Evolutionary conservation across 768 basidiomycete species (phyloP).

Genomic region (Naganishia antarctica): DNA sequence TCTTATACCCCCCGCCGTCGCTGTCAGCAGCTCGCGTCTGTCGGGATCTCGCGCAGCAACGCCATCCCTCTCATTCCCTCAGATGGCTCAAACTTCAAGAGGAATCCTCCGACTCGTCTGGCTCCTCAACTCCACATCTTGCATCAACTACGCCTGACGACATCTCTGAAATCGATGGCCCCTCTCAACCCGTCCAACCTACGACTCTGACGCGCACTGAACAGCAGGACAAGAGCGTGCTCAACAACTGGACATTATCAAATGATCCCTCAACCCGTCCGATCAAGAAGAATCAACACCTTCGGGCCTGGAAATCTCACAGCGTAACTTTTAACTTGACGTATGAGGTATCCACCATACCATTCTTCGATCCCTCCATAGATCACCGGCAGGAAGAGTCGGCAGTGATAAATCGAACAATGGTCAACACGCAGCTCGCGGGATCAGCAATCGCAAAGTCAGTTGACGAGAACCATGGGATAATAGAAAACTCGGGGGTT

Average conservation of each 20-base stretch:
- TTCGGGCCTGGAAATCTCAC: background rate
- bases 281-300: background rate
- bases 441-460: background rate
- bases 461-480: too few relatives aligned
- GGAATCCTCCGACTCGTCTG: background rate
- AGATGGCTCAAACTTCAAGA: conserved; percentile 11
- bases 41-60: background rate
- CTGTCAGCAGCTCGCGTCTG: conserved; percentile 5
- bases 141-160: background rate
- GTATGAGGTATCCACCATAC: background rate
- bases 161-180: background rate
- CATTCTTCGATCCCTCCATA: background rate
- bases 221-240: background rate
- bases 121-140: background rate
- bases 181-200: background rate
- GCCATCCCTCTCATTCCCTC: background rate
- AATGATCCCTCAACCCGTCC: background rate
- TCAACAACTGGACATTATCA: background rate
- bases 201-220: background rate
- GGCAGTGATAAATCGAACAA: background rate
- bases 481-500: background rate
- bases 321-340: background rate
- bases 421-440: background rate
- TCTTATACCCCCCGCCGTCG: conserved; percentile 16
- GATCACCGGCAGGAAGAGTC: background rate